A percentile compares a stretch with the other conserved stretches of the same genome.
Evolutionary conservation across 2,329 filamentous ascomycete genomes (phyloP).

Genomic region (Pochonia chlamydosporia): DNA sequence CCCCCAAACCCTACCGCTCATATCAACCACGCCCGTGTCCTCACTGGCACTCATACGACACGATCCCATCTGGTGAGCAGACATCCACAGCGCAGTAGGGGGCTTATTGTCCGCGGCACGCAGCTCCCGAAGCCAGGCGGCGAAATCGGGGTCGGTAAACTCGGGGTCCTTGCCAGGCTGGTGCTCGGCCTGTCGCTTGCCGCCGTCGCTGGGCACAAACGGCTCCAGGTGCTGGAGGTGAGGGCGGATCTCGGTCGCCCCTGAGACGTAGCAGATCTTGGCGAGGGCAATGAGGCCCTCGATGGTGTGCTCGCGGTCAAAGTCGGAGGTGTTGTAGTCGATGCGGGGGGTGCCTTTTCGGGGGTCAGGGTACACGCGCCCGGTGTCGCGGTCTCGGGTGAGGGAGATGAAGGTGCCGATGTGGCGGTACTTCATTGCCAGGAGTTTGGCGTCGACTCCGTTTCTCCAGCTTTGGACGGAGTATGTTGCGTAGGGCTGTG

Average conservation of each 20-base stretch:
- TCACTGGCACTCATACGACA: constrained; percentile 61
- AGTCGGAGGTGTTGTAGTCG: constrained; percentile 63
- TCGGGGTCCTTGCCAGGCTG: constrained; percentile 29
- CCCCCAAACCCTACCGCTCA: constrained; percentile 58
- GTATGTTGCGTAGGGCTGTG: constrained; percentile 58
- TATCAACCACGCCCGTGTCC: constrained; percentile 52
- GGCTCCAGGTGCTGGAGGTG: constrained; percentile 55
- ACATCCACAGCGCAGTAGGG: constrained; percentile 50
- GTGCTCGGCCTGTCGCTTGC: constrained; percentile 15
- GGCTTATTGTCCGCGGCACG: constrained; percentile 42
- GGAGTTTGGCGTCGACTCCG: constrained; percentile 67
- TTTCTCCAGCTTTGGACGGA: constrained; percentile 60
- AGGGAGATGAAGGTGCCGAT: constrained; percentile 69
- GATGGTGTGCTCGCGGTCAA: constrained; percentile 66
- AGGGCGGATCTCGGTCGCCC: constrained; percentile 74
- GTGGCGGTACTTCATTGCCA: constrained; percentile 61
- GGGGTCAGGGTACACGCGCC: constrained; percentile 68
- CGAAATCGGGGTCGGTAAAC: constrained; percentile 54
- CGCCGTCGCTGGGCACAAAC: constrained; percentile 42
- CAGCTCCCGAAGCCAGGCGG: constrained; percentile 51
- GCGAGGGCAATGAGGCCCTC: constrained; percentile 66
- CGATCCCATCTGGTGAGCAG: constrained; percentile 79
- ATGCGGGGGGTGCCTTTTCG: constrained; percentile 58
- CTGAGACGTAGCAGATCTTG: constrained; percentile 72
- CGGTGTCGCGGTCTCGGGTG: constrained; percentile 68